Base-by-base conservation (phyloP, 148 eudicot species). In the Amaranthus palmeri region DNA sequence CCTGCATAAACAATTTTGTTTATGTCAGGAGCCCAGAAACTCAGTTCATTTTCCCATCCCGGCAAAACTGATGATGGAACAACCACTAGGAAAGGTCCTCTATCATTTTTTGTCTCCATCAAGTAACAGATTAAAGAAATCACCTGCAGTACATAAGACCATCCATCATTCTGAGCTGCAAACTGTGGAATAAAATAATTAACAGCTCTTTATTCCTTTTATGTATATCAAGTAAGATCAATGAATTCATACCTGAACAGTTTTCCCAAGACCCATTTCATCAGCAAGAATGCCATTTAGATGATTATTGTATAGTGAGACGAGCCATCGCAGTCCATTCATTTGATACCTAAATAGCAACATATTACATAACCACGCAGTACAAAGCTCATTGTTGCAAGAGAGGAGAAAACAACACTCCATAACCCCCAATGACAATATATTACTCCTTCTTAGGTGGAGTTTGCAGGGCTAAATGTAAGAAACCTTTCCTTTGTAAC, bases 181-280 rank as follows among this genome's bases (percentile, higher is more conserved):
- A 56, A 43, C 36, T 25, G 36, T 42, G 67, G 61, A 10, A 45
- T 40, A 64, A 72, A 18, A 75, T 44, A 44, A 53, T 2, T 25
- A 48, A 54, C 41, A 69, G 41, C 76, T n/a, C 66, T 61, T 7
- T 48, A 13, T 25, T 49, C 17, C 61, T 49, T 36, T 65, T 57
- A 40, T 25, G 11, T 25, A 25, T 25, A 40, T 42, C 63, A 67
- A 25, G 36, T 2, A 64, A 44, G 46, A 62, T 15, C 17, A 58
- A 66, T 36, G 12, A 71, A 25, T 25, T 25, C 36, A 65, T 78
- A 89, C 99, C 99, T 95, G 99, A 79, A 95, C 99, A 76, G 99
- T 95, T 86, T 95, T 95, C 40, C 99, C 99, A 46, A 95, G 97
- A 75, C 99, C 99, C 99, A 95, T 95, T 85, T 95, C 99, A 87